Evolutionary conservation across 2,329 filamentous ascomycete genomes (phyloP), one percentile per base, ranked within the genome.

Genomic region (Phialophora macrospora): DNA sequence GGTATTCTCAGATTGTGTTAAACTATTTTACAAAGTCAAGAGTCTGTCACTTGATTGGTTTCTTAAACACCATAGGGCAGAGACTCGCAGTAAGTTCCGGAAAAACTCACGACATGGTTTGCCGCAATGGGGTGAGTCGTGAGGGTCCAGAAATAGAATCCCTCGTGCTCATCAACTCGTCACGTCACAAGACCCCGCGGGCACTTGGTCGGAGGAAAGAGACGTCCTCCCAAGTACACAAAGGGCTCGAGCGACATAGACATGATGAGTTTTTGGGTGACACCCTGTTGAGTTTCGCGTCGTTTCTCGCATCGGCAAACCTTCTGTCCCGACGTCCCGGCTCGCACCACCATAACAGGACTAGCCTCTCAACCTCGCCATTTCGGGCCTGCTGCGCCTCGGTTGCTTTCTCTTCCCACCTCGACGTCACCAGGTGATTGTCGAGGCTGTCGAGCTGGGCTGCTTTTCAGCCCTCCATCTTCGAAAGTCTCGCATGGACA

Each of bases 281-380:
- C n/a, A 60, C 58, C 58, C 32, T 14, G 5, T 17, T 9, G 20
- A 20, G 5, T 51, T 38, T 12, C 38, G 38, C 14, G 7, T 44
- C 30, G 52, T 55, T 32, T 49, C 48, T 60, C 58, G 58, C 58
- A 60, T 60, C 58, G 48, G 48, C 20, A 54, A 52, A 41, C 28
- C 34, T 17, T 20, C 38, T 54, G 44, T 60, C 58, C 58, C 20
- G 9, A 20, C 9, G 7, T 11, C 14, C 58, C 58, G 58, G 58
- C 58, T 54, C 7, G 2, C n/a, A 9, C 11, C 12, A 38, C 48
- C 58, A 24, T 11, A 32, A 60, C 54, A 3, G 14, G 58, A 30
- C 49, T 60, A 60, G 58, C 52, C 52, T 0, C 46, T n/a, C 17
- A 32, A 3, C n/a, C 12, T 32, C 17, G 9, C 22, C 26, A 20